These are phyloP conservation scores for Ophiognomonia clavigignenti-juglandacearum DNA, from an alignment of 2,329 filamentous ascomycete genomes.

Conservation along the genomic window DNA sequence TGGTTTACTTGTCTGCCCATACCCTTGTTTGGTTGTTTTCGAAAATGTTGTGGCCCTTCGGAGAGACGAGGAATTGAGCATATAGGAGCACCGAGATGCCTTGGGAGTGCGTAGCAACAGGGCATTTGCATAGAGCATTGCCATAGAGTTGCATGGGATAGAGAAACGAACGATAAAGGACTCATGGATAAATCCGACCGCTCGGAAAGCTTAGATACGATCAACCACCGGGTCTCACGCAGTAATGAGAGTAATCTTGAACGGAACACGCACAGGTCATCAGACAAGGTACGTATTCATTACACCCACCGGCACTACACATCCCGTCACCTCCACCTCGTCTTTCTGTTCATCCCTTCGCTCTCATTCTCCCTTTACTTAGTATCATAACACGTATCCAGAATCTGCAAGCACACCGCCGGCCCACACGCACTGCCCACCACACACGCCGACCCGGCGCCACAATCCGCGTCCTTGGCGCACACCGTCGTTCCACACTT, in stretches of 20 bases:
- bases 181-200: no score
- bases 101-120: neutral
- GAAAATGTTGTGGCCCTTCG: conserved; percentile 3
- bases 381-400: conserved; percentile 9
- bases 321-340: neutral
- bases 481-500: conserved; percentile 8
- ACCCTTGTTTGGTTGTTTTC: conserved; percentile 5
- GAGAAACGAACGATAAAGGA: no score
- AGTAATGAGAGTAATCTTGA: no score
- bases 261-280: no score
- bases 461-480: conserved; percentile 5
- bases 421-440: neutral
- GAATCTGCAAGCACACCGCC: conserved; percentile 4
- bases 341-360: neutral
- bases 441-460: conserved; percentile 1
- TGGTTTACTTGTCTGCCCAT: conserved; percentile 2
- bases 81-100: neutral
- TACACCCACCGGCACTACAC: neutral
- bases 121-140: neutral
- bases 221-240: no score
- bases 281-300: no score
- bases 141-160: neutral
- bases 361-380: neutral
- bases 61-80: neutral
- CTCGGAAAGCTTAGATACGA: no score